These are phyloP conservation scores for Fomitopsis pinicola DNA, from an alignment of 1,284 basidiomycete species.

Conservation along the genomic window DNA sequence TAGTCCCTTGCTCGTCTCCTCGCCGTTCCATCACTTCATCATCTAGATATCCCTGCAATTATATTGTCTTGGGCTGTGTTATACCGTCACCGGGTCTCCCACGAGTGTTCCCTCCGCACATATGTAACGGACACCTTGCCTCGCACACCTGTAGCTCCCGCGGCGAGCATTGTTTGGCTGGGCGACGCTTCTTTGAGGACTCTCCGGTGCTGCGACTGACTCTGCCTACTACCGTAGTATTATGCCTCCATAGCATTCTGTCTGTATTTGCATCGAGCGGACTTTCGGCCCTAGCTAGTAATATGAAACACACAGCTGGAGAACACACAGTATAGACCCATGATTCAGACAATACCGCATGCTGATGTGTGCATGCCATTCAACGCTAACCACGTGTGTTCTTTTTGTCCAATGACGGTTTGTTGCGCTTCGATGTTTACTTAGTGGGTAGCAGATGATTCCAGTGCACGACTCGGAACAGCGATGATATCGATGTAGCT, in stretches of 20 bases:
- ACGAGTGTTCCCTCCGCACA: not conserved
- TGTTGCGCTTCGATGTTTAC: no score
- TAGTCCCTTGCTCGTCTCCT: slow-evolving; percentile 1
- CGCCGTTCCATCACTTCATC: slow-evolving; percentile 8
- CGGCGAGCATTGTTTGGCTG: not conserved
- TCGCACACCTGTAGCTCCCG: slow-evolving; percentile 1
- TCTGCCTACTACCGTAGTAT: slow-evolving; percentile 8
- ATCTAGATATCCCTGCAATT: slow-evolving; percentile 17
- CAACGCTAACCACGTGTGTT: no score
- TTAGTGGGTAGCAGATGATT: no score
- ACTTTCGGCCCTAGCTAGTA: slow-evolving; percentile 7
- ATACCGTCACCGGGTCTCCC: not conserved
- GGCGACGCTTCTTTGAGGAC: not conserved
- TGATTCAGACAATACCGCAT: not conserved
- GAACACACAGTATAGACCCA: not conserved
- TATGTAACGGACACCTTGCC: slow-evolving; percentile 5
- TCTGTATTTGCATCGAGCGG: slow-evolving; percentile 7
- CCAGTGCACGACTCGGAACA: no score
- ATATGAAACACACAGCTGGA: slow-evolving; percentile 1
- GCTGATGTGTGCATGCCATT: no score
- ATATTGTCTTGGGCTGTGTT: slow-evolving; percentile 11
- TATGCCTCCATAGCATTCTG: slow-evolving; percentile 8
- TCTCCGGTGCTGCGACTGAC: slow-evolving; percentile 1
- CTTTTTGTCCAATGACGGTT: no score
- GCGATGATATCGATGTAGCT: no score